phyloP scores from a whole-genome alignment of 148 eudicot genomes.

The Chenopodium berlandieri region DNA sequence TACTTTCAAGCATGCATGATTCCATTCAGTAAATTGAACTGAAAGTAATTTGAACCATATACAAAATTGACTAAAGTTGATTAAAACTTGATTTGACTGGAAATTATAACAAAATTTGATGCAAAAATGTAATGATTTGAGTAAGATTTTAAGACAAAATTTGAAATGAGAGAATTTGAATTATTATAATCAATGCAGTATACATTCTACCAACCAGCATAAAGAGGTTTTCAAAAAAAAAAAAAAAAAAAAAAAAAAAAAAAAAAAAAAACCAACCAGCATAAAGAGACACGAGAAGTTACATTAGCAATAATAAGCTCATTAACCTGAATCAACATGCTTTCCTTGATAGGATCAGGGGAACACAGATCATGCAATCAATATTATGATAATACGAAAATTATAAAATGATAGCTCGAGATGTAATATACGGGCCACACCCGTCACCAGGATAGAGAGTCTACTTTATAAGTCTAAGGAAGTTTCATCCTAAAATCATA shows the following conservation, averaged over 20 bases:
- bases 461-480: too few relatives aligned
- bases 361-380: too few relatives aligned
- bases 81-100: background rate
- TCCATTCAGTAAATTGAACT: background rate
- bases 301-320: background rate
- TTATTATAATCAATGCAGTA: background rate
- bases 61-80: background rate
- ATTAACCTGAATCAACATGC: background rate
- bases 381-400: too few relatives aligned
- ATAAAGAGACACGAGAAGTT: background rate
- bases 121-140: background rate
- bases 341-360: background rate
- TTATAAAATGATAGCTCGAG: too few relatives aligned
- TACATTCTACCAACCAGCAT: background rate
- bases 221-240: too few relatives aligned
- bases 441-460: too few relatives aligned
- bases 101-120: background rate
- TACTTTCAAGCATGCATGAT: background rate
- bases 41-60: background rate
- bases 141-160: background rate
- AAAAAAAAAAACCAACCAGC: too few relatives aligned
- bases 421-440: too few relatives aligned
- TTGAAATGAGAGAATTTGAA: background rate
- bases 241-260: too few relatives aligned
- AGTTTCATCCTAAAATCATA: too few relatives aligned